Evolutionary conservation across 208 protist genomes (phyloP).

Genomic region (Leishmania aethiopica): DNA sequence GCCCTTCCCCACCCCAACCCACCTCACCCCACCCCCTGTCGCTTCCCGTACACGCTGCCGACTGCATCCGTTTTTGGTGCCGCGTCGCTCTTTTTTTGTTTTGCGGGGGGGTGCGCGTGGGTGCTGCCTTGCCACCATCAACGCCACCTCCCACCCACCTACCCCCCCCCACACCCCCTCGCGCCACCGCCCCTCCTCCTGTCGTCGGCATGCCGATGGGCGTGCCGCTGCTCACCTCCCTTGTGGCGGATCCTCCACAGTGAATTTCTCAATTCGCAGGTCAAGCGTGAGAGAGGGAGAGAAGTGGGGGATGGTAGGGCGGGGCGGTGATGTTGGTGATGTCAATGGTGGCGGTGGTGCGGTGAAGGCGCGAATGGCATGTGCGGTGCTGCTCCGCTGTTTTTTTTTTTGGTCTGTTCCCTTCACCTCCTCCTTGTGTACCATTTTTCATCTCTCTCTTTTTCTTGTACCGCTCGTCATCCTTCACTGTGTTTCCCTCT

Average conservation of each 20-base stretch:
- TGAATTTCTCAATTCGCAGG: constrained; percentile 26
- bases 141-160: not conserved
- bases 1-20: not conserved
- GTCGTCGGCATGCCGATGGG: not conserved
- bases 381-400: not conserved
- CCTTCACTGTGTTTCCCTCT: not conserved
- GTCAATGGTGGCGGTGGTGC: too few relatives aligned
- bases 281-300: not conserved
- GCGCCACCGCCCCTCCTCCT: not conserved
- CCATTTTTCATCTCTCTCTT: not conserved
- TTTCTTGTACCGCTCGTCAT: constrained; percentile 1
- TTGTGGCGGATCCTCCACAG: not conserved
- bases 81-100: not conserved
- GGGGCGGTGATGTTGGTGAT: not conserved
- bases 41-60: not conserved
- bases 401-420: not conserved
- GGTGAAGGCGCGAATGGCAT: not conserved
- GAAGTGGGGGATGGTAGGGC: not conserved
- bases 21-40: not conserved
- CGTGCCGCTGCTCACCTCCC: not conserved
- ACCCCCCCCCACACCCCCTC: not conserved
- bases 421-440: not conserved
- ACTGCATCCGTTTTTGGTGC: not conserved
- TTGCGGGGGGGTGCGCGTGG: not conserved
- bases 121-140: not conserved